Evolutionary conservation across 495 filamentous ascomycete species (phyloP).

Genomic region (Astrothelium macrocarpum): DNA sequence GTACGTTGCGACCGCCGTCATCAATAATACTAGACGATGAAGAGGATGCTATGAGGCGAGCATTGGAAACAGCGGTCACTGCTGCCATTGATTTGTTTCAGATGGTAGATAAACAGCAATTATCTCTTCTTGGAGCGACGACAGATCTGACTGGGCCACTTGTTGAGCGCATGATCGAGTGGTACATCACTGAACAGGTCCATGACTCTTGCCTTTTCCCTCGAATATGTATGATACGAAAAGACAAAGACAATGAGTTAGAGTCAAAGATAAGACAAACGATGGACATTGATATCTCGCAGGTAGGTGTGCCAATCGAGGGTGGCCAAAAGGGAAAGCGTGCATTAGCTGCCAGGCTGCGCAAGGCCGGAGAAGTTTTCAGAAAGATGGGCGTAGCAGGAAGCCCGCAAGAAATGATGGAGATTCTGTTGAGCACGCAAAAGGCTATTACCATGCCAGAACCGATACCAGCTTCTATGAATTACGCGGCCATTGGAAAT

Average conservation of each 20-base stretch:
- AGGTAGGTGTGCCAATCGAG: slow-evolving; percentile 79
- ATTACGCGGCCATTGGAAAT: slow-evolving; percentile 7
- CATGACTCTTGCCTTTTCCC: slow-evolving; percentile 82
- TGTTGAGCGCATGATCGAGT: slow-evolving; percentile 89
- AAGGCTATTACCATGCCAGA: slow-evolving; percentile 62
- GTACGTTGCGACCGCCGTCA: slow-evolving; percentile 19
- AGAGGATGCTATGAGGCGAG: slow-evolving; percentile 74
- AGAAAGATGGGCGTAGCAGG: slow-evolving; percentile 73
- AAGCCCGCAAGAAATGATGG: slow-evolving; percentile 91
- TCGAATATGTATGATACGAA: slow-evolving; percentile 64
- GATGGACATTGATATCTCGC: slow-evolving; percentile 86
- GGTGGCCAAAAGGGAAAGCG: slow-evolving; percentile 61
- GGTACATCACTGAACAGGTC: slow-evolving; percentile 88
- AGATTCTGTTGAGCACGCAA: slow-evolving; percentile 74
- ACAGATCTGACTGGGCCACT: slow-evolving; percentile 88
- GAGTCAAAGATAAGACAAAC: slow-evolving; percentile 86
- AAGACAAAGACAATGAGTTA: slow-evolving; percentile 78
- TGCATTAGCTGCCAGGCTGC: slow-evolving; percentile 59
- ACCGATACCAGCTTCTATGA: slow-evolving; percentile 21
- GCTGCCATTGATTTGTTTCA: slow-evolving; percentile 94
- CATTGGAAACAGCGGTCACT: slow-evolving; percentile 83
- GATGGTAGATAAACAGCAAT: slow-evolving; percentile 86
- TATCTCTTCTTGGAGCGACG: slow-evolving; percentile 82
- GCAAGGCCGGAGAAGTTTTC: slow-evolving; percentile 78
- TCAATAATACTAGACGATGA: slow-evolving; percentile 59